Conservation (phyloP, 495 filamentous ascomycete species). For the Hypoxylon lienhwacheense region DNA sequence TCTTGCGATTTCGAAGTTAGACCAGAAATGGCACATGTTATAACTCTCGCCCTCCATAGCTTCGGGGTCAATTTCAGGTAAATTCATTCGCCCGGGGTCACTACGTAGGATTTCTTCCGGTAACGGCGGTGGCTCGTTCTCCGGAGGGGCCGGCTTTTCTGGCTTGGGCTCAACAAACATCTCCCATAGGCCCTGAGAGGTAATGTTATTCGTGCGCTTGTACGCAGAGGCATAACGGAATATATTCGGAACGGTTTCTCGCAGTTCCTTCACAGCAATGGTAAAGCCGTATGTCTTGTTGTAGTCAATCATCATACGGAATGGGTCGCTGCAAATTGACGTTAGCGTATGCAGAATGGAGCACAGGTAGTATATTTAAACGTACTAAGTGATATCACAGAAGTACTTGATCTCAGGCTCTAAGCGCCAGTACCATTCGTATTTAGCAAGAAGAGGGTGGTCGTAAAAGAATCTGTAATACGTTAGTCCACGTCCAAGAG, state of each 20-base stretch:
- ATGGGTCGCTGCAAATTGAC: conserved; percentile 72
- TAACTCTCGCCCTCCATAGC: conserved; percentile 97
- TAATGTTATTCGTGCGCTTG: conserved; percentile 88
- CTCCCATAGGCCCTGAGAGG: conserved; percentile 93
- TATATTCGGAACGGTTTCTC: conserved; percentile 97
- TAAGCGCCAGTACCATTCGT: conserved; percentile 99
- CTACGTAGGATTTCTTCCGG: conserved; percentile 81
- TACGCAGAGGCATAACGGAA: conserved; percentile 99
- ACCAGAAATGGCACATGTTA: conserved; percentile 99
- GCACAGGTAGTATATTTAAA: conserved; percentile 15
- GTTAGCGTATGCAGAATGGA: conserved; percentile 10
- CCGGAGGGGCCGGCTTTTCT: conserved; percentile 56
- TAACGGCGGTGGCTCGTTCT: conserved; percentile 64
- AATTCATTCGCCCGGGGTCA: conserved; percentile 69
- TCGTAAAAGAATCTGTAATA: conserved; percentile 87
- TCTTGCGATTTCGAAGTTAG: conserved; percentile 97
- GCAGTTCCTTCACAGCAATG: conserved; percentile 97
- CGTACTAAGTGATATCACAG: conserved; percentile 99
- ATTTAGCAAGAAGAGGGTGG: conserved; percentile 91
- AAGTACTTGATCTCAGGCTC: conserved; percentile 99
- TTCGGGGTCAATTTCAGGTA: conserved; percentile 84
- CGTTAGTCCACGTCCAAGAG: conserved; percentile 28
- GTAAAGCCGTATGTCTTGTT: conserved; percentile 99
- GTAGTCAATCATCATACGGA: conserved; percentile 82
- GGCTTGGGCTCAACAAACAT: conserved; percentile 87